Evolutionary conservation across 2,329 filamentous ascomycete genomes (phyloP).

Genomic region (Colletotrichum caudatum): DNA sequence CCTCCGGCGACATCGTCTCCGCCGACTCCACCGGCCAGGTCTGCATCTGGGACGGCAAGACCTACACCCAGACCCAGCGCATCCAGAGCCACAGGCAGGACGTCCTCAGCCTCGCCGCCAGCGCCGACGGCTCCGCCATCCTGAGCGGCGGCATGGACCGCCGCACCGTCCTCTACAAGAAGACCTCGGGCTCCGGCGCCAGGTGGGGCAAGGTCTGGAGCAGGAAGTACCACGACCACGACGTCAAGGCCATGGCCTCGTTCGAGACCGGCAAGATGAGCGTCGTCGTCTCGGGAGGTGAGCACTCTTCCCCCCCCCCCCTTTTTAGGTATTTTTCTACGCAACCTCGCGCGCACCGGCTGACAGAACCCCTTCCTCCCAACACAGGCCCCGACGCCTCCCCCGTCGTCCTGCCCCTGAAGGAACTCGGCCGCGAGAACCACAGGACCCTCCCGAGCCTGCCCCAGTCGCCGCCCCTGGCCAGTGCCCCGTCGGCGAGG

Average conservation of each 20-base stretch:
- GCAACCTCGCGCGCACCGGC: background rate
- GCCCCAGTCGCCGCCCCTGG: constrained; percentile 80
- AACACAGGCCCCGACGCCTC: constrained; percentile 82
- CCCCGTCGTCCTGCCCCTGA: constrained; percentile 83
- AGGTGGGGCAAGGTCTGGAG: constrained; percentile 91
- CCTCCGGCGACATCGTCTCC: constrained; percentile 90
- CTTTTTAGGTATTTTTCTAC: background rate
- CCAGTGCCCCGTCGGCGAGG: constrained; percentile 78
- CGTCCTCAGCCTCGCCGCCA: constrained; percentile 87
- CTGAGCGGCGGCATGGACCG: constrained; percentile 94
- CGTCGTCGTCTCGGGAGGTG: constrained; percentile 91
- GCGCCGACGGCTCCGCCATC: constrained; percentile 82
- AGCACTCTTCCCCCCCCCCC: constrained; percentile 44
- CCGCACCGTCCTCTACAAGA: constrained; percentile 85
- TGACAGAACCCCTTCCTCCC: constrained; percentile 11
- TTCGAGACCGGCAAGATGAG: constrained; percentile 89
- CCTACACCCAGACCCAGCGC: constrained; percentile 87
- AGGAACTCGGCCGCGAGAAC: constrained; percentile 80
- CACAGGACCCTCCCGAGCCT: constrained; percentile 86
- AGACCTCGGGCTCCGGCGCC: constrained; percentile 67
- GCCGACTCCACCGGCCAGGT: constrained; percentile 96
- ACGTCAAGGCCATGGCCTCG: constrained; percentile 93
- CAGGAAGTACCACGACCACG: constrained; percentile 88
- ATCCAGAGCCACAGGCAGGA: constrained; percentile 91
- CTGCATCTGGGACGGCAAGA: constrained; percentile 93